A percentile compares a stretch with the other conserved stretches of the same genome.
These are phyloP conservation scores for Claviceps sorghi DNA, from an alignment of 2,329 filamentous ascomycete species.

Conservation along the genomic window DNA sequence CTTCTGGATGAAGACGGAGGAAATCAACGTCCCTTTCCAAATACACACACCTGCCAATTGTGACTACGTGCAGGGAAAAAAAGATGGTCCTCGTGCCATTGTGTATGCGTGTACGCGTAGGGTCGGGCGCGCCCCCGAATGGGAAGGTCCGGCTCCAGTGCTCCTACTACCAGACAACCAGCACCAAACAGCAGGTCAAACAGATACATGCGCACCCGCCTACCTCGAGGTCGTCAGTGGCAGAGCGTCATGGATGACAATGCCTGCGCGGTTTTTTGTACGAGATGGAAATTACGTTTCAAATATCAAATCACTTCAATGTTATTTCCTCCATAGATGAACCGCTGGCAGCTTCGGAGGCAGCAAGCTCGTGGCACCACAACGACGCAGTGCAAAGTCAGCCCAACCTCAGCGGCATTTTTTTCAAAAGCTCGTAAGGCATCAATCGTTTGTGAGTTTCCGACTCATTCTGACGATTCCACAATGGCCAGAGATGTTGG, in stretches of 20 bases:
- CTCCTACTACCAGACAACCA: not conserved
- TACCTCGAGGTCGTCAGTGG: not conserved
- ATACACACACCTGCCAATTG: not conserved
- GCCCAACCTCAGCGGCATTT: not conserved
- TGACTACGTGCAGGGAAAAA: not conserved
- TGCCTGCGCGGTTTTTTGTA: not conserved
- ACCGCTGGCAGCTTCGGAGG: not conserved
- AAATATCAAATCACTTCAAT: no score
- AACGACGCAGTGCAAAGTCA: not conserved
- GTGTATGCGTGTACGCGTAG: not conserved
- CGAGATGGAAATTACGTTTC: not conserved
- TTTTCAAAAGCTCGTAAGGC: not conserved
- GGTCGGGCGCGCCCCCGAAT: not conserved
- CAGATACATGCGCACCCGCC: not conserved
- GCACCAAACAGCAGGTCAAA: no score
- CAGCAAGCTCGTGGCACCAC: not conserved
- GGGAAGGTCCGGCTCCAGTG: not conserved
- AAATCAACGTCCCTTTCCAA: not conserved
- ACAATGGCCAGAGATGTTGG: not conserved
- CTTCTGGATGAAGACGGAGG: not conserved
- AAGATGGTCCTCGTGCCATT: not conserved
- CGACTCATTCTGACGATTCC: not conserved
- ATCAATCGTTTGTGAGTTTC: not conserved
- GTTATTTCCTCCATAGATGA: not conserved
- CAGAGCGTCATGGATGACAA: not conserved